phyloP scores from a whole-genome alignment of 805 yeast species.

The Starmerella floris region DNA sequence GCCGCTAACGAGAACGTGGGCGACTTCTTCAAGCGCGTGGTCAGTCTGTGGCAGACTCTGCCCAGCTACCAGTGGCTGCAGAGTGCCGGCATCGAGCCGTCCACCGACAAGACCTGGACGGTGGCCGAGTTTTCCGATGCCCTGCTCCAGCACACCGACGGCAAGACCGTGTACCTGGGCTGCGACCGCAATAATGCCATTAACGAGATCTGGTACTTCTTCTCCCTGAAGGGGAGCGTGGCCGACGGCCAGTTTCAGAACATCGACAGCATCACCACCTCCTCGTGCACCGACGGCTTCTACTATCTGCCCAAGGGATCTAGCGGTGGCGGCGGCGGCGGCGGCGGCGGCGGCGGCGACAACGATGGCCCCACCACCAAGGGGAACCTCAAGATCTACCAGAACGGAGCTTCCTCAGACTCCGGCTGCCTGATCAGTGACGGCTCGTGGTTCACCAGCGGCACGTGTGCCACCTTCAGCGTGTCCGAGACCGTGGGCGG shows the following conservation, averaged over 20 bases:
- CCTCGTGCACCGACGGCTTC: slow-evolving; percentile 66
- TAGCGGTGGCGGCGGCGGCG: slow-evolving; percentile 23
- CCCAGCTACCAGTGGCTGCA: slow-evolving; percentile 57
- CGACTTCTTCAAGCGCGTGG: slow-evolving; percentile 55
- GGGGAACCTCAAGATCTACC: slow-evolving; percentile 37
- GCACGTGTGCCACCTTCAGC: slow-evolving; percentile 73
- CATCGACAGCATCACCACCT: slow-evolving; percentile 38
- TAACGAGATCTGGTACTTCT: slow-evolving; percentile 69
- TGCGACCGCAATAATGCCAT: slow-evolving; percentile 42
- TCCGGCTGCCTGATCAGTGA: slow-evolving; percentile 69
- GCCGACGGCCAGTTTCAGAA: slow-evolving; percentile 50
- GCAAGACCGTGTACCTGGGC: slow-evolving; percentile 42
- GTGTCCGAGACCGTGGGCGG: slow-evolving; percentile 57
- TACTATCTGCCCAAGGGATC: slow-evolving; percentile 56
- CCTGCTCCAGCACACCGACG: slow-evolving; percentile 31
- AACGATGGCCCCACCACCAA: slow-evolving; percentile 22
- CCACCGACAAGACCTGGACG: slow-evolving; percentile 42
- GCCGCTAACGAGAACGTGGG: slow-evolving; percentile 36
- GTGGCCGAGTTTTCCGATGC: slow-evolving; percentile 31
- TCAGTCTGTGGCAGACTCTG: slow-evolving; percentile 41
- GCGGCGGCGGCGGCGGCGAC: slow-evolving; percentile 23
- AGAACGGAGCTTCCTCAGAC: slow-evolving; percentile 28
- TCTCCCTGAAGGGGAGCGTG: slow-evolving; percentile 60
- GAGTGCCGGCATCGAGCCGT: slow-evolving; percentile 62
- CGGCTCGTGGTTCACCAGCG: slow-evolving; percentile 71